Conservation (phyloP, 805 yeast genomes). For the Kodamaea kaohsiungensis region DNA sequence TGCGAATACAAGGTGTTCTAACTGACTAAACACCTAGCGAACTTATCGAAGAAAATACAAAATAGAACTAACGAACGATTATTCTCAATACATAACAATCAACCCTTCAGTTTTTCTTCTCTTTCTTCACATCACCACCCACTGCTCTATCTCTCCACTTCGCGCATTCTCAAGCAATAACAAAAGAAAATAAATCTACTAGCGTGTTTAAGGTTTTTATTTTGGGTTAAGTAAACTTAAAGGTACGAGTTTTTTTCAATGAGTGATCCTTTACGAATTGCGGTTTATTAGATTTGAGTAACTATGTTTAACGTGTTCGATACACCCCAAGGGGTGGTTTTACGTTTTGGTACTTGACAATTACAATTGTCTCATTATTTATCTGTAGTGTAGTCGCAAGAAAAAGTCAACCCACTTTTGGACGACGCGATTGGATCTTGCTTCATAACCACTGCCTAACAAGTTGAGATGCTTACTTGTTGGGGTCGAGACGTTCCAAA, state of each 20-base stretch:
- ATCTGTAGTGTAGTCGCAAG: too few relatives aligned
- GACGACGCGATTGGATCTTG: neutral
- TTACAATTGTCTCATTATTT: neutral
- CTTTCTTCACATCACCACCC: too few relatives aligned
- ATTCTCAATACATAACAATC: too few relatives aligned
- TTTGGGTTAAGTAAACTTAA: neutral
- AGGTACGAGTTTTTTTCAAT: neutral
- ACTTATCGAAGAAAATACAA: too few relatives aligned
- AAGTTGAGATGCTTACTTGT: neutral
- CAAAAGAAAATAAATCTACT: neutral
- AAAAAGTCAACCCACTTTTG: neutral
- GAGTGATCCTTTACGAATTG: neutral
- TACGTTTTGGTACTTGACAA: neutral
- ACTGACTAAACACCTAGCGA: too few relatives aligned
- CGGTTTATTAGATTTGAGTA: neutral
- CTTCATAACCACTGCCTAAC: neutral
- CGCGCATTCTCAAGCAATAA: neutral
- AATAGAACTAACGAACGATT: too few relatives aligned
- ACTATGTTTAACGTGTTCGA: neutral
- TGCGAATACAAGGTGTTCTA: too few relatives aligned
- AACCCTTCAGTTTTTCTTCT: too few relatives aligned
- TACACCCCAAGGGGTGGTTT: neutral
- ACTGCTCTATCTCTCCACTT: neutral
- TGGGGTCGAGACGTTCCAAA: slow-evolving; percentile 38
- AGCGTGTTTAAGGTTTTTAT: neutral